These are phyloP conservation scores for Moricandia arvensis DNA, from an alignment of 345 rosid genomes.

Conservation along the genomic window DNA sequence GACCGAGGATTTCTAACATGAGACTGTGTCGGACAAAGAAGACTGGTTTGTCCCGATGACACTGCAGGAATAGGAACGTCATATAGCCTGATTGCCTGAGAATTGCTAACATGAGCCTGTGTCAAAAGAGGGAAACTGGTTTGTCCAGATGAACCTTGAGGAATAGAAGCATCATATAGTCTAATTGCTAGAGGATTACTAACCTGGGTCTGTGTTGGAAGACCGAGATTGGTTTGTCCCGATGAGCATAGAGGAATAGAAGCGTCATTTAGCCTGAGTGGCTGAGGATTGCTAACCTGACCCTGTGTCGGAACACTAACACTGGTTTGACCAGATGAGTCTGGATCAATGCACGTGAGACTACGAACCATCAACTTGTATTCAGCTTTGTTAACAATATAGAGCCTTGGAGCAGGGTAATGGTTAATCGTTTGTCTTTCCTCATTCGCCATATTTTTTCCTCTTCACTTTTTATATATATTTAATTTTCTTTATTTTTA, in stretches of 20 bases:
- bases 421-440: background rate
- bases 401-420: conserved; percentile 26
- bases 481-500: background rate
- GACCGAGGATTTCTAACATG: background rate
- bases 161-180: too few species aligned
- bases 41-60: conserved; percentile 50
- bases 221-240: too few species aligned
- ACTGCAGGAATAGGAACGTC: background rate
- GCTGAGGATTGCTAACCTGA: conserved; percentile 40
- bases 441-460: background rate
- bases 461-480: background rate
- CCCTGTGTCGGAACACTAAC: conserved; percentile 65
- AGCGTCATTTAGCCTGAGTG: conserved; percentile 33
- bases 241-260: conserved; percentile 26
- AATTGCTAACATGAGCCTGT: conserved; percentile 10
- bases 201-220: too few species aligned
- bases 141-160: conserved; percentile 45
- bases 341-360: conserved; percentile 54
- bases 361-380: conserved; percentile 64
- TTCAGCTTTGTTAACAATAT: conserved; percentile 49
- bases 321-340: conserved; percentile 51
- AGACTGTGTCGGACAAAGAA: background rate
- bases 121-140: conserved; percentile 25
- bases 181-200: too few species aligned
- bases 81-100: background rate